A percentile compares a stretch with the other conserved stretches of the same genome.
Evolutionary conservation across 2,329 filamentous ascomycete genomes (phyloP).

Genomic region (Xylariales sp.): DNA sequence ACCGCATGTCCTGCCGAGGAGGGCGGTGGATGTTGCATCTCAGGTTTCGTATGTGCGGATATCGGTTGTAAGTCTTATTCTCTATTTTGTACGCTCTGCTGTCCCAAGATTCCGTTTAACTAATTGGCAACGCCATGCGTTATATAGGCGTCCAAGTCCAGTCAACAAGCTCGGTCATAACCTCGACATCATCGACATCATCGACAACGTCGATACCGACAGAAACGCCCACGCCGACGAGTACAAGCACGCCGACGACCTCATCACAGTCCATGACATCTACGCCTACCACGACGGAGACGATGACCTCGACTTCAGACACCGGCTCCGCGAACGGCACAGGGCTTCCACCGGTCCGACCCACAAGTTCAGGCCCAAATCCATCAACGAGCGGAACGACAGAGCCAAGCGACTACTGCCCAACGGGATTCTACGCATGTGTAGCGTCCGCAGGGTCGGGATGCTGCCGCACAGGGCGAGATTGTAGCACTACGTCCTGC

Average conservation of each 20-base stretch:
- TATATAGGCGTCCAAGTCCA: constrained; percentile 52
- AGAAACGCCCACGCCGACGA: constrained; percentile 38
- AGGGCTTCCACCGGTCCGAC: constrained; percentile 50
- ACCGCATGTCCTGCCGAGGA: constrained; percentile 72
- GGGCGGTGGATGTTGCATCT: constrained; percentile 81
- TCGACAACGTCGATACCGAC: constrained; percentile 40
- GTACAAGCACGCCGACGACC: constrained; percentile 35
- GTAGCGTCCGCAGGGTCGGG: constrained; percentile 83
- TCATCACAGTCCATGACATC: constrained; percentile 40
- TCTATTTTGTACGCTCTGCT: constrained; percentile 3
- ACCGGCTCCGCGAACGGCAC: constrained; percentile 51
- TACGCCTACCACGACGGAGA: constrained; percentile 7
- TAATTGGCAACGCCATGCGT: constrained; percentile 7
- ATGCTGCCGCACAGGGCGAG: constrained; percentile 87
- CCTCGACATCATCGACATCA: constrained; percentile 53
- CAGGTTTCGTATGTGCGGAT: constrained; percentile 75
- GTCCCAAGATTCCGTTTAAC: neutral
- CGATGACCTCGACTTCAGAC: constrained; percentile 49
- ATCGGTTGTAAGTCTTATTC: constrained; percentile 70
- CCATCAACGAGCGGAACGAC: constrained; percentile 37
- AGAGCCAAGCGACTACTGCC: constrained; percentile 68
- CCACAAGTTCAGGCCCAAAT: constrained; percentile 49
- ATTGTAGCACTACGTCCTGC: constrained; percentile 86
- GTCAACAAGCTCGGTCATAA: constrained; percentile 50
- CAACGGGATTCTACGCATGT: constrained; percentile 92